Evolutionary conservation across 352 stramenopile species (phyloP).

Genomic region (Phytopythium delawarense): DNA sequence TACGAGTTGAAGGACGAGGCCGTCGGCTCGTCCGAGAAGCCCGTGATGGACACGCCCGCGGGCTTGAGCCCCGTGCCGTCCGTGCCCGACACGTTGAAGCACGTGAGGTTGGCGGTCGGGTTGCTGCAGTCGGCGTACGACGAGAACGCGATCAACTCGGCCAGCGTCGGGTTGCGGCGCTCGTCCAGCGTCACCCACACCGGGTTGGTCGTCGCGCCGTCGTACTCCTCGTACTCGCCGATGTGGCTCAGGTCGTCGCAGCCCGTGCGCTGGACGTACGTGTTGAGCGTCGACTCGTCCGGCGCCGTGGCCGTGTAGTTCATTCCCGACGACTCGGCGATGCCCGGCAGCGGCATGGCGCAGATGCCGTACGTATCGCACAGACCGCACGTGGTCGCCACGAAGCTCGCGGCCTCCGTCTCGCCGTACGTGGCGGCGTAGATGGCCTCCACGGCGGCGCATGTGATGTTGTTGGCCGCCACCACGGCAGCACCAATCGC

Average conservation of each 20-base stretch:
- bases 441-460: constrained; percentile 32
- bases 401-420: constrained; percentile 33
- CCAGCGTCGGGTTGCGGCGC: constrained; percentile 54
- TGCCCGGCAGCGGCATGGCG: constrained; percentile 51
- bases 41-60: constrained; percentile 38
- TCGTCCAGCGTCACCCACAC: constrained; percentile 51
- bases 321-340: constrained; percentile 48
- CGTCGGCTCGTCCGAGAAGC: constrained; percentile 36
- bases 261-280: constrained; percentile 59
- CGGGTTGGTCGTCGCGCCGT: constrained; percentile 37
- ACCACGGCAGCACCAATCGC: constrained; percentile 30
- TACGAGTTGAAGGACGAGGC: constrained; percentile 36
- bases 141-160: constrained; percentile 46
- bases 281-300: constrained; percentile 22
- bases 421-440: constrained; percentile 36
- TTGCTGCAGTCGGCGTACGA: constrained; percentile 54
- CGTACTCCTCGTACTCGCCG: constrained; percentile 61
- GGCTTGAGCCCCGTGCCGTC: constrained; percentile 40
- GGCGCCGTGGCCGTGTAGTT: constrained; percentile 46
- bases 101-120: constrained; percentile 50
- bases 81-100: constrained; percentile 40
- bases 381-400: constrained; percentile 31
- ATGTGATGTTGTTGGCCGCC: constrained; percentile 39
- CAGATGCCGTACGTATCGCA: constrained; percentile 50
- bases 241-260: constrained; percentile 59